Evolutionary conservation across 805 yeast species (phyloP).

Genomic region (Zygosaccharomyces lentus): DNA sequence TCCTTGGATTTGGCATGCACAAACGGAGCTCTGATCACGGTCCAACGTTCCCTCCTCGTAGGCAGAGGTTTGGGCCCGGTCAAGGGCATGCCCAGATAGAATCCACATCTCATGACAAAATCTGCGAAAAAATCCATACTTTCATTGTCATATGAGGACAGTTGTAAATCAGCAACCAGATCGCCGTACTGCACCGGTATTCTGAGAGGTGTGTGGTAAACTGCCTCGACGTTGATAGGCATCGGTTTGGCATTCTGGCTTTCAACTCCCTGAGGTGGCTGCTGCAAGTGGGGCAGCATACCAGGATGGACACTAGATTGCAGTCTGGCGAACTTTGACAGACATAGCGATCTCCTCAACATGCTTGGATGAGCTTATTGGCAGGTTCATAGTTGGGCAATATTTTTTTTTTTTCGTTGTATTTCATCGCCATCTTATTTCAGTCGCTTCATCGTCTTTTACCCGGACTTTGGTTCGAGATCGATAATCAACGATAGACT

Average conservation of each 20-base stretch:
- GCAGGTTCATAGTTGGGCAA: not conserved
- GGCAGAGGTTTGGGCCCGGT: constrained; percentile 66
- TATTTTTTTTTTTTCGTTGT: not conserved
- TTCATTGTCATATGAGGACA: constrained; percentile 66
- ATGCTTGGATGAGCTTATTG: not conserved
- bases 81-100: constrained; percentile 82
- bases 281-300: constrained; percentile 1
- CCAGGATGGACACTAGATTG: constrained; percentile 13
- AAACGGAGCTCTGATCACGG: constrained; percentile 89
- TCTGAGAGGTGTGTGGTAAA: constrained; percentile 74
- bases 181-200: constrained; percentile 66
- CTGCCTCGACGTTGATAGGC: constrained; percentile 81
- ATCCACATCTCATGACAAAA: constrained; percentile 87
- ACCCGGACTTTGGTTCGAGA: not conserved
- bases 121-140: constrained; percentile 74
- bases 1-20: constrained; percentile 93
- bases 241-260: constrained; percentile 44
- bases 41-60: constrained; percentile 80
- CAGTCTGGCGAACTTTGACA: constrained; percentile 10
- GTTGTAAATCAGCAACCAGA: constrained; percentile 68
- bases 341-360: constrained; percentile 6
- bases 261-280: constrained; percentile 3
- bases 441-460: not conserved
- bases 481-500: not conserved
- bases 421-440: not conserved